Conservation (phyloP, 805 yeast genomes). For the Barnettozyma sp. region DNA sequence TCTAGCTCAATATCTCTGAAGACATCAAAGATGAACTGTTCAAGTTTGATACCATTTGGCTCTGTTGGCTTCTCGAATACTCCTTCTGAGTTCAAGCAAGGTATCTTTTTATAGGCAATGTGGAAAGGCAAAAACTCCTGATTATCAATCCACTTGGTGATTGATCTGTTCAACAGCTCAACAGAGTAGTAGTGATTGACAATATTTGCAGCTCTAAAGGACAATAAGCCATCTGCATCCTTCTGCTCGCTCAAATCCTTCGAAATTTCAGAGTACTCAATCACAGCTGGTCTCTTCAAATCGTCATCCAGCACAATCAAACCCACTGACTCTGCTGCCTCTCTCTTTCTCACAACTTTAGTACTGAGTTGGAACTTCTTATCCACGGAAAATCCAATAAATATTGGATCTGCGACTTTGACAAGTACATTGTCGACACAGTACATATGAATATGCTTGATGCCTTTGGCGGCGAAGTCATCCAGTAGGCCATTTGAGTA, state of each 20-base stretch:
- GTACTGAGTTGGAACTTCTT: slow-evolving; percentile 73
- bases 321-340: slow-evolving; percentile 85
- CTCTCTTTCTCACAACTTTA: slow-evolving; percentile 90
- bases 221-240: slow-evolving; percentile 55
- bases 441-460: slow-evolving; percentile 90
- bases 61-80: slow-evolving; percentile 51
- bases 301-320: slow-evolving; percentile 66
- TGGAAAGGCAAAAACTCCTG: slow-evolving; percentile 80
- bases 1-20: slow-evolving; percentile 68
- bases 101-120: slow-evolving; percentile 86
- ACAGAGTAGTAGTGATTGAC: slow-evolving; percentile 94
- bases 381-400: slow-evolving; percentile 72
- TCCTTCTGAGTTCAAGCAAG: slow-evolving; percentile 43
- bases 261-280: slow-evolving; percentile 90
- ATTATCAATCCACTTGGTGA: slow-evolving; percentile 66
- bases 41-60: slow-evolving; percentile 90
- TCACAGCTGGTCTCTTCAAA: slow-evolving; percentile 66
- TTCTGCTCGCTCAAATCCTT: slow-evolving; percentile 59
- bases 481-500: slow-evolving; percentile 53
- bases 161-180: slow-evolving; percentile 50
- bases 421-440: slow-evolving; percentile 94
- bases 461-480: slow-evolving; percentile 60
- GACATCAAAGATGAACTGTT: slow-evolving; percentile 95
- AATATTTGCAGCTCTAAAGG: slow-evolving; percentile 89
- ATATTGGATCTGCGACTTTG: slow-evolving; percentile 84